Evolutionary conservation across 1,284 basidiomycete species (phyloP).

Genomic region (Coniferiporia sulphurascens): DNA sequence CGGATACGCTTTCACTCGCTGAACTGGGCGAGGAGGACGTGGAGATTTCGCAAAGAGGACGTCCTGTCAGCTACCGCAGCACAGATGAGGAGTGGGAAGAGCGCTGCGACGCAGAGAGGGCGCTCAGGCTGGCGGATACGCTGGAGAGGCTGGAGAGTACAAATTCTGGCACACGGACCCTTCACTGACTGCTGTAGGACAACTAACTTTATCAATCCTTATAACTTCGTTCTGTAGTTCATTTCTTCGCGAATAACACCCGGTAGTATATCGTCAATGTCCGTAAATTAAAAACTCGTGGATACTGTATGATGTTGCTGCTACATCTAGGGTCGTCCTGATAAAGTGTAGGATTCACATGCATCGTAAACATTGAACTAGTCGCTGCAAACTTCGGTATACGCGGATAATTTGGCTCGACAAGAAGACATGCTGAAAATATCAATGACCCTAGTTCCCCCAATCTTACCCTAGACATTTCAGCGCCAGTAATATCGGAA

Average conservation of each 20-base stretch:
- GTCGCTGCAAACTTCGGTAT: too few species aligned
- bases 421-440: too few species aligned
- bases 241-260: neutral
- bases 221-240: neutral
- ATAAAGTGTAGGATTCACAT: too few species aligned
- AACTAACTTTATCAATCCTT: neutral
- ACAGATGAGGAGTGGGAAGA: constrained; percentile 54
- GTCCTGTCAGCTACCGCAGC: constrained; percentile 50
- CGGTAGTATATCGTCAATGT: neutral
- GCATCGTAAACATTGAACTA: too few species aligned
- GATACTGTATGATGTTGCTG: neutral
- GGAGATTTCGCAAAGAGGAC: constrained; percentile 23
- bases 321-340: too few species aligned
- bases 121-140: constrained; percentile 50
- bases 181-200: neutral
- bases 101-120: constrained; percentile 47
- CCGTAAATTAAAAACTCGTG: neutral
- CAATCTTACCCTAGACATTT: too few species aligned
- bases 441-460: too few species aligned
- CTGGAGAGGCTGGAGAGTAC: constrained; percentile 42
- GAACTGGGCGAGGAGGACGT: neutral
- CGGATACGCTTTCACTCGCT: constrained; percentile 22
- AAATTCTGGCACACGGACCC: neutral
- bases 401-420: too few species aligned
- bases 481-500: too few species aligned